Evolutionary conservation across 225 moss, liverwort and hornwort species (phyloP), one percentile per base, ranked within the genome.

Genomic region (Pseudoscleropodium purum): DNA sequence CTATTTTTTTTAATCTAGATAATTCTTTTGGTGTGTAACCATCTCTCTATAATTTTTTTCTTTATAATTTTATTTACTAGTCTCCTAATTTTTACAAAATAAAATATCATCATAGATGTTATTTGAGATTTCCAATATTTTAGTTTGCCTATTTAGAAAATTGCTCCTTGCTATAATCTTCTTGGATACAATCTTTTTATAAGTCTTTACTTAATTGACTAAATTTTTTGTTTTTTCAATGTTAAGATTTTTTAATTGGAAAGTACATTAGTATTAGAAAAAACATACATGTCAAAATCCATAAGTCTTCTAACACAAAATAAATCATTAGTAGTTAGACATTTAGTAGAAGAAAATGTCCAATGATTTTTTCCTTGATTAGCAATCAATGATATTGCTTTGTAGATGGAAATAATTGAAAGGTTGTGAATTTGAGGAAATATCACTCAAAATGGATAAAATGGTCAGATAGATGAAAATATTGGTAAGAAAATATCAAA

Each of bases 401-500:
- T 69, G 24, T n/a, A n/a, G 13, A n/a, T 69, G 21, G 21, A 69
- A 69, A 2, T n/a, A 69, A n/a, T 23, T n/a, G 13, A n/a, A 69
- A 69, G 11, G 13, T 39, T 1, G 0, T 13, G 13, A 69, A 39
- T 69, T 68, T 21, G 24, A 69, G 1, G 4, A 69, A n/a, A 69
- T 69, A 13, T n/a, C 9, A 19, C 17, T 34, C 5, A 21, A 68
- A 68, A n/a, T 69, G 24, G 23, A 69, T 69, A 24, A n/a, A 69
- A n/a, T 69, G 24, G 13, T 24, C 13, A 69, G 39, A 7, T 69
- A 7, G 21, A 68, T 69, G 24, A 12, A n/a, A 69, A 69, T 24
- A n/a, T 0, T 39, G 1, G 69, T 21, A 2, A 1, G 4, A 7
- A 24, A n/a, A 13, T n/a, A 13, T 12, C 7, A 69, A 37, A 69